A percentile compares a stretch with the other conserved stretches of the same genome.
Evolutionary conservation across 805 yeast species (phyloP).

Genomic region (Candida ponderosae): DNA sequence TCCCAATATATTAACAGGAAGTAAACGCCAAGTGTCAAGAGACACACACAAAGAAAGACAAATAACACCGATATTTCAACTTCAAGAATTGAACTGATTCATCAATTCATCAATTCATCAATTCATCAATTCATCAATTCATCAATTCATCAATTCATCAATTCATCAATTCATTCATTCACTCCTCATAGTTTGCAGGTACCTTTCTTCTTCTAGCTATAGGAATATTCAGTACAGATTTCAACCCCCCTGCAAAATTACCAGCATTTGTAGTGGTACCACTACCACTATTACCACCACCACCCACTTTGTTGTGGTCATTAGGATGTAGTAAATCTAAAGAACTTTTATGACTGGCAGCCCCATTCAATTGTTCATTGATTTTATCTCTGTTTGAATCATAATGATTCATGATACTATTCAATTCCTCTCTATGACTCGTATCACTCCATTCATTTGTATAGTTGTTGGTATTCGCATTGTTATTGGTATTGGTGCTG

Average conservation of each 20-base stretch:
- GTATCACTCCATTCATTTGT: neutral
- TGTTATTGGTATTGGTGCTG: neutral
- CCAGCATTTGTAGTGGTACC: slow-evolving; percentile 1
- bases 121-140: too few species aligned
- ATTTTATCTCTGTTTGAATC: neutral
- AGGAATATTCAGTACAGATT: slow-evolving; percentile 12
- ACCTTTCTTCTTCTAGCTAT: slow-evolving; percentile 14
- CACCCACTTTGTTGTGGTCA: neutral
- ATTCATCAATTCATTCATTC: too few species aligned
- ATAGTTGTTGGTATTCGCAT: neutral
- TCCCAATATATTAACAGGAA: too few species aligned
- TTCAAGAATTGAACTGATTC: too few species aligned
- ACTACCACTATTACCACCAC: neutral
- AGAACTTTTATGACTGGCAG: neutral
- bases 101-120: too few species aligned
- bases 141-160: too few species aligned
- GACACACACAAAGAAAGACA: too few species aligned
- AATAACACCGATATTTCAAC: too few species aligned
- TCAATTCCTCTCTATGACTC: too few species aligned
- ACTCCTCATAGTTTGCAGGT: neutral
- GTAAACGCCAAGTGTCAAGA: too few species aligned
- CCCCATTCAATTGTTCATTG: too few species aligned
- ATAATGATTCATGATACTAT: neutral
- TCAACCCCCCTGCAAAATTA: neutral
- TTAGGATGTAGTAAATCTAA: neutral